These are phyloP conservation scores for Colletotrichum somersetense DNA, from an alignment of 2,329 filamentous ascomycete genomes.

Conservation along the genomic window DNA sequence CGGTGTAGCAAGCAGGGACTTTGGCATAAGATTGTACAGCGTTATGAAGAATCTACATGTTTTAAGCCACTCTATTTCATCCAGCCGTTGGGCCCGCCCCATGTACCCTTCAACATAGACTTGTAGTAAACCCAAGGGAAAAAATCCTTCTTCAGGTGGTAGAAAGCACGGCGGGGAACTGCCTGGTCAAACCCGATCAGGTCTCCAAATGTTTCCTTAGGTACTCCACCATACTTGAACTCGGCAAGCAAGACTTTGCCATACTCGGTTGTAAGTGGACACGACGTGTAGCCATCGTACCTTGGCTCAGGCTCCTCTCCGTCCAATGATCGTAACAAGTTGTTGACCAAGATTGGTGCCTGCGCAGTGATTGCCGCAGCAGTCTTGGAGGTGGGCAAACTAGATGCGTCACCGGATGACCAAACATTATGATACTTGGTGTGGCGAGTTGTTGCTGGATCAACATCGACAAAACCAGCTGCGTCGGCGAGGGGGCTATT, in stretches of 20 bases:
- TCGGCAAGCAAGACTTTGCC: constrained; percentile 74
- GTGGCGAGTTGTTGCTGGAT: constrained; percentile 65
- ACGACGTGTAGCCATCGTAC: constrained; percentile 70
- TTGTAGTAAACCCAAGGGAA: constrained; percentile 76
- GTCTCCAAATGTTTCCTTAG: constrained; percentile 72
- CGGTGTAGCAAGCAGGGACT: neutral
- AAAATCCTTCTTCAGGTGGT: constrained; percentile 74
- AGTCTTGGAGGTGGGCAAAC: constrained; percentile 69
- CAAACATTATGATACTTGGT: constrained; percentile 68
- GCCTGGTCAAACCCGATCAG: constrained; percentile 69
- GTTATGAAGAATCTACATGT: neutral
- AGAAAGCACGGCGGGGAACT: constrained; percentile 68
- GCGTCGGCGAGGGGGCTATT: constrained; percentile 66
- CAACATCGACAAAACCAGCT: constrained; percentile 69
- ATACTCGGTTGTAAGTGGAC: constrained; percentile 67
- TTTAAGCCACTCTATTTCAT: constrained; percentile 21
- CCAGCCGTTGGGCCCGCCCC: constrained; percentile 71
- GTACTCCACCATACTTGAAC: constrained; percentile 73
- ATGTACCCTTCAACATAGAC: constrained; percentile 71
- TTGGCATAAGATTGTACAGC: neutral
- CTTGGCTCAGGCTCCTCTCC: constrained; percentile 57
- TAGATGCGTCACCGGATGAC: constrained; percentile 71
- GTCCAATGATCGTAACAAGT: constrained; percentile 59
- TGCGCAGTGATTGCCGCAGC: constrained; percentile 65
- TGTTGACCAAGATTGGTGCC: constrained; percentile 63